Evolutionary conservation across 306 rosid genomes (phyloP), one percentile per base, ranked within the genome.

Genomic region (Quercus glauca): DNA sequence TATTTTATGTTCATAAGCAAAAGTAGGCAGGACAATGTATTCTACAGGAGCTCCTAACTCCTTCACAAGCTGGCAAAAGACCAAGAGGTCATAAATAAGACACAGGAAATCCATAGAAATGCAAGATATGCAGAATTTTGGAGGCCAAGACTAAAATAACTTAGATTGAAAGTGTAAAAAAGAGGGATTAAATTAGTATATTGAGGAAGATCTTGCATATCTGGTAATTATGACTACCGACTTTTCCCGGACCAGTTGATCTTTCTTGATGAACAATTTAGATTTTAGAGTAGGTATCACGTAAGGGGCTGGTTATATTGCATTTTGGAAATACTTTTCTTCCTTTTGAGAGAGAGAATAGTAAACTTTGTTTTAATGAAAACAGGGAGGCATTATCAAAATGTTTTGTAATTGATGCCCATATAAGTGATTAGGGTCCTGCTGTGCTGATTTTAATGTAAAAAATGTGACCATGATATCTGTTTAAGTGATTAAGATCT

Each of bases 1-100:
- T 67, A 96, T 89, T 87, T 96, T 96, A 79, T 96, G 99, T 87
- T 96, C 98, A 51, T 93, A 93, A 67, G 98, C 97, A 82, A 93
- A 96, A 61, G 99, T 96, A 68, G 99, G 97, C 31, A 95, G 93
- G 71, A 93, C 88, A 73, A 96, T 88, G 81, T 87, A 88, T 86
- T 93, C 98, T 13, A 96, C 98, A 0, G 97, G 98, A 82, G 96
- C 92, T 59, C 87, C 94, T 49, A 93, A 81, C 80, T 96, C 98
- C 83, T 93, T 93, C 78, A 93, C 80, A 80, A 93, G 98, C 97
- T 96, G 86, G 80, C 84, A 79, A 82, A 70, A 85, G 41, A 71
- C 82, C 52, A 78, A 78, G 73, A 41, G 2, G 49, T 31, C 20
- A 33, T 31, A 20, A 29, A 41, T 19, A 78, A 84, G 76, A 78